Evolutionary conservation across 2,329 filamentous ascomycete species (phyloP), one percentile per base, ranked within the genome.

Genomic region (Penicillium sp.): DNA sequence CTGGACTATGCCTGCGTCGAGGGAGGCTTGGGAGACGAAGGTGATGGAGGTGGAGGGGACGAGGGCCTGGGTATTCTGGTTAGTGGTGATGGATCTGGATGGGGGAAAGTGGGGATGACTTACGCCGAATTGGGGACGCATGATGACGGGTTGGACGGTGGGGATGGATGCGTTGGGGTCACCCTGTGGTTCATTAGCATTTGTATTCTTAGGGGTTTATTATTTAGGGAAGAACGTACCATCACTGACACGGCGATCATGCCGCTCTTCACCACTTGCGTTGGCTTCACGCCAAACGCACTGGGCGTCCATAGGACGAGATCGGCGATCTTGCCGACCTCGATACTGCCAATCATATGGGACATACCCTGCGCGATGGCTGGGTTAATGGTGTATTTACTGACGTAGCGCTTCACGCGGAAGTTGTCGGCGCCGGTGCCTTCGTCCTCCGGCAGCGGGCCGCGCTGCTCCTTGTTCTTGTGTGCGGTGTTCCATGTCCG

Each of bases 401-500:
- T 88, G 40, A 97, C 77, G 66, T 97, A 97, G 24, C 91, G 74
- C 75, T 94, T 95, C 7, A 95, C 91, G 35, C 91, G 77, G 72
- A 88, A 89, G 68, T 97, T 97, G 65, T 97, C 91, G 0, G 86
- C 88, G 10, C 76, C 84, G 0, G 86, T 84, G 21, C 79, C 87
- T 55, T 84, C 77, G 61, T 97, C 91, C 95, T 87, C 6, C 79
- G 74, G 26, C n/a, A 97, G 71, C 1, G 70, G 64, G 0, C 91
- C 91, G 8, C 90, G 80, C 71, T 96, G 89, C 17, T 83, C 66
- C 71, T 95, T 95, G 68, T 97, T 97, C 79, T 96, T 96, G 72
- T 96, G 88, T 0, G 91, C 91, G 2, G 91, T 97, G 70, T 96
- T 89, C 91, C 91, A 97, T 0, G 91, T 96, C 12, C 91, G 81